A percentile compares a stretch with the other conserved stretches of the same genome.
These are phyloP conservation scores for Colletotrichum sp. DNA, from an alignment of 2,329 filamentous ascomycete species.

Conservation along the genomic window DNA sequence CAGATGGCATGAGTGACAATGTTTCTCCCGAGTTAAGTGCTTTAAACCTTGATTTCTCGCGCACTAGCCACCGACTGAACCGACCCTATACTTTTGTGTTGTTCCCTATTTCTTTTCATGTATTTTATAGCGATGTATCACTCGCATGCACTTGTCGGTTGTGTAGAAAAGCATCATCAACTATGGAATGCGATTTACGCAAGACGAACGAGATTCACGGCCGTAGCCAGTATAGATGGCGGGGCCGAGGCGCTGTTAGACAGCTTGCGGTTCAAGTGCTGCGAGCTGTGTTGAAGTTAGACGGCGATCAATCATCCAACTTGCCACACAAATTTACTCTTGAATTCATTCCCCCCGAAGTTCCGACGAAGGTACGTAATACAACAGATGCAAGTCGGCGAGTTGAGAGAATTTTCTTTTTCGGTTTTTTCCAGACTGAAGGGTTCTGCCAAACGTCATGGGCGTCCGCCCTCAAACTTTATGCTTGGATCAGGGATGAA, in stretches of 20 bases:
- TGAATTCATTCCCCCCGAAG: not conserved
- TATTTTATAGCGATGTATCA: too few species aligned
- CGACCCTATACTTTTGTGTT: too few species aligned
- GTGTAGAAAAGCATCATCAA: not conserved
- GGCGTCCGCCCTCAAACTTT: not conserved
- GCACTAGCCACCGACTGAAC: not conserved
- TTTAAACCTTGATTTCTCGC: not conserved
- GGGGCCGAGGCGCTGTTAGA: not conserved
- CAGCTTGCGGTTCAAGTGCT: not conserved
- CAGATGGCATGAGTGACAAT: not conserved
- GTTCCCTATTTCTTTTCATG: not conserved
- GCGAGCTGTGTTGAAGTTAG: not conserved
- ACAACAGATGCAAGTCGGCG: not conserved
- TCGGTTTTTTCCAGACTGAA: not conserved
- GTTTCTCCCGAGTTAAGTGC: not conserved
- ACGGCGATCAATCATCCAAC: not conserved
- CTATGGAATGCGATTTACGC: not conserved
- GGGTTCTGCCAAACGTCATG: conserved; percentile 1
- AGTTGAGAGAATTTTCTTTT: not conserved
- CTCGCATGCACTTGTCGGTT: not conserved
- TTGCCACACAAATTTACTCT: not conserved
- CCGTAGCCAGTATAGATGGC: not conserved
- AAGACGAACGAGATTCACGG: not conserved
- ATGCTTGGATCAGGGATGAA: not conserved
- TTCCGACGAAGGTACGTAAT: not conserved